These are phyloP conservation scores for Colletotrichum endophyticum DNA, from an alignment of 2,329 filamentous ascomycete genomes.

Conservation along the genomic window DNA sequence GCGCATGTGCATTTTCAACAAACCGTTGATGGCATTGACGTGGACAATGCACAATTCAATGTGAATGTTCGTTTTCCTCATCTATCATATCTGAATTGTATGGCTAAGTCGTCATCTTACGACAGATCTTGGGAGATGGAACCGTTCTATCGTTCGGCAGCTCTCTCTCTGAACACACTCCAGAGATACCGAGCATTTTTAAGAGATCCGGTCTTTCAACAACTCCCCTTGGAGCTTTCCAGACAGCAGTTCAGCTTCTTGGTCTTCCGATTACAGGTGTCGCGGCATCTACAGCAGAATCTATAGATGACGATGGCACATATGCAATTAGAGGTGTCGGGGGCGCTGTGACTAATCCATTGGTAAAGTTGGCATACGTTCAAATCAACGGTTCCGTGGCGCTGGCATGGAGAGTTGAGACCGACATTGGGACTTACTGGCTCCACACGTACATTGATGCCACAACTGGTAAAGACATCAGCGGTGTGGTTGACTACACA, in stretches of 20 bases:
- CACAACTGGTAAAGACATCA: background rate
- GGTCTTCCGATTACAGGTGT: background rate
- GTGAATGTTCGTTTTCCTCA: slow-evolving; percentile 52
- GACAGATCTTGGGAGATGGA: background rate
- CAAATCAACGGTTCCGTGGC: background rate
- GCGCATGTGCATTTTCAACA: slow-evolving; percentile 65
- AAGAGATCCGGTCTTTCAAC: accelerated
- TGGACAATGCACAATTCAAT: slow-evolving; percentile 66
- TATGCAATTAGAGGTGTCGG: background rate
- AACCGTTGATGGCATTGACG: slow-evolving; percentile 60
- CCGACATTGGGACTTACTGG: background rate
- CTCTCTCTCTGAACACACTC: background rate
- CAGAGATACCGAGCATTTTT: background rate
- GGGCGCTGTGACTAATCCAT: background rate
- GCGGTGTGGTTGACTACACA: background rate
- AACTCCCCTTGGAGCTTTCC: background rate
- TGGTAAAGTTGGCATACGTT: background rate
- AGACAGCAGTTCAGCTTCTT: background rate
- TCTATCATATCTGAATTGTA: background rate
- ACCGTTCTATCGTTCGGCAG: background rate
- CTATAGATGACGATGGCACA: accelerated
- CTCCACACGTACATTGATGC: background rate
- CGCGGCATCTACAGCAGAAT: accelerated
- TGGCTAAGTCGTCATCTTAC: background rate
- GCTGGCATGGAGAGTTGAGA: background rate